Evolutionary conservation across 306 rosid species (phyloP), one percentile per base, ranked within the genome.

Genomic region (Fagus sylvatica): DNA sequence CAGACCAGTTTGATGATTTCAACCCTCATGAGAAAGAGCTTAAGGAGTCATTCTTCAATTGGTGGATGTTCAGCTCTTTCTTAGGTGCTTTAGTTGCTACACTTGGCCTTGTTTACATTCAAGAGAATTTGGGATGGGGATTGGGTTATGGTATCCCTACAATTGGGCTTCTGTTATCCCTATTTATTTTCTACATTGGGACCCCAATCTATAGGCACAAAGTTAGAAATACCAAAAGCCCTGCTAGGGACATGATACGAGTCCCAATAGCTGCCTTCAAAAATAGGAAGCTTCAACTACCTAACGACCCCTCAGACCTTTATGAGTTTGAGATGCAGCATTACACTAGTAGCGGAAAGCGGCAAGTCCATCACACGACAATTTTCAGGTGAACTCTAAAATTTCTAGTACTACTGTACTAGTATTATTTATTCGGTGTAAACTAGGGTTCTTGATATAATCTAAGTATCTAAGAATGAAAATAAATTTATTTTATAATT

Each of bases 71-170:
- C 81, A 87, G 86, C 83, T 72, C 90, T 46, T 85, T 86, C 80
- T 74, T 86, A 30, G 97, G 96, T 1, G 86, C 87, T 54, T 68
- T 92, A 5, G 12, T 77, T 15, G 97, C 96, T 53, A 87, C 93
- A 2, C 39, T 85, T n/a, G 82, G 90, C 36, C 83, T 92, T 36
- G 93, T 90, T 70, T 92, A 92, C 82, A 83, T 92, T 64, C 91
- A 92, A 81, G 97, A 92, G 79, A 92, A 85, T 57, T 67, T 84
- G 75, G 95, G 97, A 8, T 90, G 97, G 97, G 96, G 87, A 19
- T 82, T 87, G 30, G 97, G 91, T 4, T 92, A 90, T 72, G 91
- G 87, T 5, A 64, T 92, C 59, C 88, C 93, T 4, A 85, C 96
- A 7, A 51, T 78, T 5, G 93, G 96, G 5, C 86, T 92, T 40